These are phyloP conservation scores for Magnaporthales sp. DNA, from an alignment of 2,329 filamentous ascomycete species.

Conservation along the genomic window DNA sequence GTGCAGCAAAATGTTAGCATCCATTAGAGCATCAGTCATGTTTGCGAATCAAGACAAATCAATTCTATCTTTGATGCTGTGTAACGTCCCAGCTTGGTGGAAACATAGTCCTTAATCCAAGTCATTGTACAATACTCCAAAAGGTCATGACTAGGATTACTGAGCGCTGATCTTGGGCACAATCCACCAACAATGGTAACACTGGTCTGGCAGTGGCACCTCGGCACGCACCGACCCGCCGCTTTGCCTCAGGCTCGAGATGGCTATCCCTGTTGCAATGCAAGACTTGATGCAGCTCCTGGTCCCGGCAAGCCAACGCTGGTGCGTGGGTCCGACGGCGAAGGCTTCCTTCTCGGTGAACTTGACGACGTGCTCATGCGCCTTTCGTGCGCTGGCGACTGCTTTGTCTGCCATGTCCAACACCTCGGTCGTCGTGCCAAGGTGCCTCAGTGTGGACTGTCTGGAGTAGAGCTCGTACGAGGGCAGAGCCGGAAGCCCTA, in stretches of 20 bases:
- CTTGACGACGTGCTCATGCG: slow-evolving; percentile 47
- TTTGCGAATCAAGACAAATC: not conserved
- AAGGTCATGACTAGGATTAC: not conserved
- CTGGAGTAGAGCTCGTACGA: slow-evolving; percentile 50
- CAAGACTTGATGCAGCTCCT: slow-evolving; percentile 59
- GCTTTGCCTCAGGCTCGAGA: slow-evolving; percentile 50
- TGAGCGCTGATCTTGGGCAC: slow-evolving; percentile 38
- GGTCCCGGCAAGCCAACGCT: slow-evolving; percentile 50
- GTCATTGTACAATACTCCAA: too few relatives aligned
- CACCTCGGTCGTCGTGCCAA: slow-evolving; percentile 26
- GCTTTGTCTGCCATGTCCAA: slow-evolving; percentile 36
- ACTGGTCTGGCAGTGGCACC: slow-evolving; percentile 41
- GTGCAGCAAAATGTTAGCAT: not conserved
- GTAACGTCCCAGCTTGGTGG: not conserved
- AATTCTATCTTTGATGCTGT: not conserved
- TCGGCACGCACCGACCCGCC: slow-evolving; percentile 32
- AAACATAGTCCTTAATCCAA: not conserved
- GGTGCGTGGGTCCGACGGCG: slow-evolving; percentile 42
- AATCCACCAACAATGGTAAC: slow-evolving; percentile 58
- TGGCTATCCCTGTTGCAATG: slow-evolving; percentile 59
- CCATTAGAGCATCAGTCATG: not conserved
- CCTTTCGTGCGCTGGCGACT: slow-evolving; percentile 39
- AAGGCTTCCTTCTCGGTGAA: slow-evolving; percentile 44
- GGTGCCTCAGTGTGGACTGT: slow-evolving; percentile 31
- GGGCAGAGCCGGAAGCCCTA: slow-evolving; percentile 61